Evolutionary conservation across 495 filamentous ascomycete genomes (phyloP), one percentile per base, ranked within the genome.

Genomic region (Aspergillus carlsbadensis): DNA sequence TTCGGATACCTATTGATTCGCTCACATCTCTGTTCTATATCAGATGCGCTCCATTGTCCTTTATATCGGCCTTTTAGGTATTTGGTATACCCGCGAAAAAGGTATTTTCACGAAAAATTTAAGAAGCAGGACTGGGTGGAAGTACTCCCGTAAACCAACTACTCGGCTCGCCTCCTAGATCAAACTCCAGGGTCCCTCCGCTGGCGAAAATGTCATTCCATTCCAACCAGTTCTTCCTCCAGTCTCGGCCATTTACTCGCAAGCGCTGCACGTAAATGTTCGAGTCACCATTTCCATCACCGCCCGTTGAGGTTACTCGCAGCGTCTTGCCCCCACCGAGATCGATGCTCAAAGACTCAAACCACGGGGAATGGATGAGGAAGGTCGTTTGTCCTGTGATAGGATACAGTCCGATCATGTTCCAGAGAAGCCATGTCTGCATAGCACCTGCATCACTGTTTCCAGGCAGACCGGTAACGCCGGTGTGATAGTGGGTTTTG

Each of bases 401-500:
- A 11, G 83, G 81, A 54, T 82, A 85, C 15, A 86, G 64, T 14
- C 82, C 83, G 41, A 84, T 76, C 78, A 83, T 81, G 54, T 83
- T 81, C 81, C 81, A 84, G 11, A 84, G 59, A 10, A 84, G 60
- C 75, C 80, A 85, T n/a, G 74, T 77, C 56, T 84, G 76, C 77
- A 86, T 80, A 5, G 81, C 81, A 6, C 83, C 82, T 0, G 81
- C 80, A 57, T 84, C 82, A 55, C 72, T 78, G 58, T 85, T 84
- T 0, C 82, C 83, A 0, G 83, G 82, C 2, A 85, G 64, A 6
- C 83, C 83, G 1, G 55, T 53, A 0, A 59, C 56, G 0, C 68
- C 69, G 10, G 66, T 70, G 7, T 59, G 54, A 61, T 75, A 80
- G 50, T 76, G 66, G 5, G 56, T 42, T 52, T 75, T 77, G 20